These are phyloP conservation scores for Dryas alaskensis DNA, from an alignment of 306 rosid genomes.

Conservation along the genomic window DNA sequence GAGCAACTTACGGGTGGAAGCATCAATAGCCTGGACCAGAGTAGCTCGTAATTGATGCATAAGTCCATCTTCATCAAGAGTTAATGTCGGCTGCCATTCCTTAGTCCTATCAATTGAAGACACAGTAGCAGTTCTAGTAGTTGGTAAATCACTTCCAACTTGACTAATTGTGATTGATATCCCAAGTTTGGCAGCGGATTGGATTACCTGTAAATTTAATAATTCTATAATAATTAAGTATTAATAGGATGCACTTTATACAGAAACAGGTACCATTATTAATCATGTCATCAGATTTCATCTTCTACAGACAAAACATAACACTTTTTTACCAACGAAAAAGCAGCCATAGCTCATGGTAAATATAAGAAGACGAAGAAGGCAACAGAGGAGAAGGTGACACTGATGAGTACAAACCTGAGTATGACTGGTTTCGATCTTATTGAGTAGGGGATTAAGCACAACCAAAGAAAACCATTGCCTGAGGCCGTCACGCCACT, in stretches of 20 bases:
- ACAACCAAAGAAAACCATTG: conserved; percentile 83
- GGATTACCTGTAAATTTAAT: conserved; percentile 59
- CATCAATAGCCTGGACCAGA: conserved; percentile 75
- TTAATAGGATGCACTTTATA: neutral
- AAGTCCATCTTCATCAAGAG: conserved; percentile 83
- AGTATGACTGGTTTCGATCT: conserved; percentile 79
- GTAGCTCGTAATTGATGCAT: conserved; percentile 77
- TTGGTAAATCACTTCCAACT: conserved; percentile 59
- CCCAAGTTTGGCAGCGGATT: conserved; percentile 79
- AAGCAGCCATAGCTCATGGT: conserved; percentile 5
- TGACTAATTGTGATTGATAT: conserved; percentile 65
- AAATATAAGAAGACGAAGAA: conserved; percentile 3
- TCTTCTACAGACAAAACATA: neutral
- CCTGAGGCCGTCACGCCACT: conserved; percentile 87
- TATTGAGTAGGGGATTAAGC: conserved; percentile 70
- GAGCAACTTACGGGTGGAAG: conserved; percentile 58
- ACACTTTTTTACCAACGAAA: conserved; percentile 9
- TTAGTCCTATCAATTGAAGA: conserved; percentile 61
- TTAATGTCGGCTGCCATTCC: conserved; percentile 77
- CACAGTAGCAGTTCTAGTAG: conserved; percentile 52
- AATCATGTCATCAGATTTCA: conserved; percentile 8
- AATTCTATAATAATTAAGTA: conserved; percentile 18
- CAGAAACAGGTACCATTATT: conserved; percentile 17
- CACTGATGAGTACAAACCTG: conserved; percentile 50
- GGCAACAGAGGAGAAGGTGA: conserved; percentile 16